These are phyloP conservation scores for Ogataea ganodermae DNA, from an alignment of 805 yeast species.

Conservation along the genomic window DNA sequence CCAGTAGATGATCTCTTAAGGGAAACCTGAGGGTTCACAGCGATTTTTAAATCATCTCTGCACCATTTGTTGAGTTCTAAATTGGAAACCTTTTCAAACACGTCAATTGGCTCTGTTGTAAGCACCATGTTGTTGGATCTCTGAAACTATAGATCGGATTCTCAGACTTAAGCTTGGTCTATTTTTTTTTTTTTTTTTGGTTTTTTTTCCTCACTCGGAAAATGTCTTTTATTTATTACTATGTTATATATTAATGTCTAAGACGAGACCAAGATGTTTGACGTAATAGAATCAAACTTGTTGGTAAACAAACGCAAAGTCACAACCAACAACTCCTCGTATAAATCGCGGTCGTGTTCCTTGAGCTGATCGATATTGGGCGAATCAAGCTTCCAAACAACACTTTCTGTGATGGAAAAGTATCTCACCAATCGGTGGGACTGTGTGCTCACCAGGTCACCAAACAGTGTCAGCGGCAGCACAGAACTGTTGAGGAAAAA, in stretches of 20 bases:
- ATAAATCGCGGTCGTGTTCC: constrained; percentile 52
- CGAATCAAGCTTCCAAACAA: constrained; percentile 66
- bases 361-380: constrained; percentile 47
- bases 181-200: not conserved
- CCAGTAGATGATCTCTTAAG: constrained; percentile 27
- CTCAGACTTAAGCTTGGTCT: not conserved
- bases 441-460: constrained; percentile 49
- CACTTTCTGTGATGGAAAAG: constrained; percentile 48
- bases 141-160: too few species aligned
- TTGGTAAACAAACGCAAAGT: constrained; percentile 65
- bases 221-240: not conserved
- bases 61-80: not conserved
- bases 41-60: not conserved
- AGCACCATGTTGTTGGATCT: too few species aligned
- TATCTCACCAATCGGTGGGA: constrained; percentile 45
- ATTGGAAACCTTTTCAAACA: not conserved
- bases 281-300: constrained; percentile 73
- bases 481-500: constrained; percentile 39
- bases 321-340: constrained; percentile 63
- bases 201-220: not conserved
- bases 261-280: constrained; percentile 62
- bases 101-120: not conserved
- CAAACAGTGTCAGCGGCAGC: constrained; percentile 75
- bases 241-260: not conserved
- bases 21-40: constrained; percentile 12